These are phyloP conservation scores for Oxyria digyna DNA, from an alignment of 148 eudicot species.

Conservation along the genomic window DNA sequence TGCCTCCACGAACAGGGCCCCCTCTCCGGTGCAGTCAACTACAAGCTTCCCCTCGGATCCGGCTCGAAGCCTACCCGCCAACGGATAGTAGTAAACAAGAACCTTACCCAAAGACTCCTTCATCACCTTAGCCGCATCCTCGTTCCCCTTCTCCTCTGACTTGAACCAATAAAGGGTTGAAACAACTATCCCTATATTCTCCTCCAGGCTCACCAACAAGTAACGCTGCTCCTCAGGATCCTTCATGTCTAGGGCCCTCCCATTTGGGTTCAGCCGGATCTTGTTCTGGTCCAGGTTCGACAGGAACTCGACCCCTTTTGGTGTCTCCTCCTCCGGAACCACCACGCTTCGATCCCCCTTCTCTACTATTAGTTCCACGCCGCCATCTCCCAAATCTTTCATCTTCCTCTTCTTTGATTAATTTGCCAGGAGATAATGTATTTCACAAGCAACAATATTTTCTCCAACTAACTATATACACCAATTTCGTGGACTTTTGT, in stretches of 20 bases:
- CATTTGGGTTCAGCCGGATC: slow-evolving; percentile 1
- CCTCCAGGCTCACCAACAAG: slow-evolving; percentile 6
- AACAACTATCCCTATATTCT: slow-evolving; percentile 27
- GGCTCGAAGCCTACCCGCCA: slow-evolving; percentile 34
- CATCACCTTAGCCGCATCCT: slow-evolving; percentile 15
- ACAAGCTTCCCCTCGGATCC: slow-evolving; percentile 36
- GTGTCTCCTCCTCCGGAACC: slow-evolving; percentile 25
- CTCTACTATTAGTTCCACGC: background rate
- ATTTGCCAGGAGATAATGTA: background rate
- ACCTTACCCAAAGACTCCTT: slow-evolving; percentile 28
- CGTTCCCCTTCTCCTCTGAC: slow-evolving; percentile 27
- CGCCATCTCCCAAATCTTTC: background rate
- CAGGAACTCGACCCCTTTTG: slow-evolving; percentile 26
- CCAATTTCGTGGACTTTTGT: background rate
- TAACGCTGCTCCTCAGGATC: background rate
- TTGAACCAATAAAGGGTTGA: slow-evolving; percentile 32
- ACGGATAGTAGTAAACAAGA: slow-evolving; percentile 39
- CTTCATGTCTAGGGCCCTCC: background rate
- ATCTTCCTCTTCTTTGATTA: background rate
- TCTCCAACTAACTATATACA: background rate
- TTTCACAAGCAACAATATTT: background rate
- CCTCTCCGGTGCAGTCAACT: slow-evolving; percentile 33
- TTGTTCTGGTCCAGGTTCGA: slow-evolving; percentile 40
- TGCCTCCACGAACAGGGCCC: slow-evolving; percentile 41
- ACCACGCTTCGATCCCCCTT: slow-evolving; percentile 22